Evolutionary conservation across 2,329 filamentous ascomycete genomes (phyloP).

Genomic region (Fusarium burgessii): DNA sequence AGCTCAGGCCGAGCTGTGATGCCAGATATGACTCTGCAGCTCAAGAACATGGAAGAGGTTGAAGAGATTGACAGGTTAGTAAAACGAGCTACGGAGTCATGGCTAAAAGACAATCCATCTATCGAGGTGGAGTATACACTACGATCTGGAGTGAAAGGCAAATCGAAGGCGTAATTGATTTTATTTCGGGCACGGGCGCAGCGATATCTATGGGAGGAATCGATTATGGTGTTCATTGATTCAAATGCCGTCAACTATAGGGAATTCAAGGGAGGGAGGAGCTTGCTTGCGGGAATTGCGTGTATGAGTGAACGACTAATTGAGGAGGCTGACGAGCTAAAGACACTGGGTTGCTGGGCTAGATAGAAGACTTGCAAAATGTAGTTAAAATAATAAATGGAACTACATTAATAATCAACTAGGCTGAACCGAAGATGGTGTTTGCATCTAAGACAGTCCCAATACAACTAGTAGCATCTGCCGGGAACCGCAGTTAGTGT

Average conservation of each 20-base stretch:
- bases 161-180: constrained; percentile 31
- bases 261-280: neutral
- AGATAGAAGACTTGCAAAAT: constrained; percentile 1
- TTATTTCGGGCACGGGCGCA: constrained; percentile 18
- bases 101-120: constrained; percentile 29
- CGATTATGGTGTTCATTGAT: constrained; percentile 6
- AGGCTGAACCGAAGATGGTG: constrained; percentile 17
- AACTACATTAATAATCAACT: constrained; percentile 1
- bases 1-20: constrained; percentile 11
- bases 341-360: constrained; percentile 10
- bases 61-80: constrained; percentile 38
- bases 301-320: constrained; percentile 23
- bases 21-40: constrained; percentile 27
- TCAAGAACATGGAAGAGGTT: constrained; percentile 44
- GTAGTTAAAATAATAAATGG: constrained; percentile 11
- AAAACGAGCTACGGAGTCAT: constrained; percentile 35
- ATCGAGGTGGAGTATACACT: constrained; percentile 46
- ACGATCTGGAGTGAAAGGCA: constrained; percentile 45
- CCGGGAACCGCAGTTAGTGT: constrained; percentile 21
- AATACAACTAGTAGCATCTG: constrained; percentile 33
- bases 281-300: constrained; percentile 22
- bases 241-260: neutral
- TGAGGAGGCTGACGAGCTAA: constrained; percentile 13
- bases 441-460: constrained; percentile 28
- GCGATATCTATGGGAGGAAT: constrained; percentile 9